phyloP scores from a whole-genome alignment of 768 basidiomycete genomes.

The Termitomyces sp. region DNA sequence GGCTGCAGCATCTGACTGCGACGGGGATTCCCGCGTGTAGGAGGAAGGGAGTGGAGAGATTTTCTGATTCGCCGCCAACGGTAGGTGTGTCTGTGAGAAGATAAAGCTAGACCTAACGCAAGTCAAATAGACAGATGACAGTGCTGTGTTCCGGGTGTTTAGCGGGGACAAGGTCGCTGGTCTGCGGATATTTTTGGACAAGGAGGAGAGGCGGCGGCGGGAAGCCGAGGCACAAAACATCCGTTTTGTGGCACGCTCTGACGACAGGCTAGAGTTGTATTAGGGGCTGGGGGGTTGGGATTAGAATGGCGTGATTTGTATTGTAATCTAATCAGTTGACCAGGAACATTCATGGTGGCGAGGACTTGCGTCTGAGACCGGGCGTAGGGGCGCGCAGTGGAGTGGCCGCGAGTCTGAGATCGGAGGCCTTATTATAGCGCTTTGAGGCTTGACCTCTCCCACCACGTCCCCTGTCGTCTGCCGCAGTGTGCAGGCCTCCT shows the following conservation, averaged over 20 bases:
- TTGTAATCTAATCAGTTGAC: background rate
- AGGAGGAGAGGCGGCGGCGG: constrained; percentile 54
- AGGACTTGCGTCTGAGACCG: constrained; percentile 5
- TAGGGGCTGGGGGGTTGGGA: constrained; percentile 19
- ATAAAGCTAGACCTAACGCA: background rate
- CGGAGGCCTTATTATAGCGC: constrained; percentile 6
- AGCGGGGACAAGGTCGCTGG: constrained; percentile 59
- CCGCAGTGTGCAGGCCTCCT: background rate
- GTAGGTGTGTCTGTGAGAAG: constrained; percentile 32
- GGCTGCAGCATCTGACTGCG: constrained; percentile 69
- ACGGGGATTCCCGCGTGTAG: constrained; percentile 77
- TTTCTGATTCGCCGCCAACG: constrained; percentile 67
- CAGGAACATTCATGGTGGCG: constrained; percentile 7
- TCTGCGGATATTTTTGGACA: constrained; percentile 66
- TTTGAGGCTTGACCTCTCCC: background rate
- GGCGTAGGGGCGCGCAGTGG: no score
- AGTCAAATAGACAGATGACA: constrained; percentile 49
- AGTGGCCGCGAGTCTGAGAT: constrained; percentile 7
- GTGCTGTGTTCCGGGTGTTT: constrained; percentile 75
- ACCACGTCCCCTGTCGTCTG: background rate
- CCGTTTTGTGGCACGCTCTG: constrained; percentile 53
- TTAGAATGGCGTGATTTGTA: no score
- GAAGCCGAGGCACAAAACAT: constrained; percentile 58
- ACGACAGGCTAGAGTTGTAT: constrained; percentile 61
- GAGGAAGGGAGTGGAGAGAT: constrained; percentile 64